Evolutionary conservation across 1,139 yeast genomes (phyloP).

Genomic region (Suhomyces bolitotheri): DNA sequence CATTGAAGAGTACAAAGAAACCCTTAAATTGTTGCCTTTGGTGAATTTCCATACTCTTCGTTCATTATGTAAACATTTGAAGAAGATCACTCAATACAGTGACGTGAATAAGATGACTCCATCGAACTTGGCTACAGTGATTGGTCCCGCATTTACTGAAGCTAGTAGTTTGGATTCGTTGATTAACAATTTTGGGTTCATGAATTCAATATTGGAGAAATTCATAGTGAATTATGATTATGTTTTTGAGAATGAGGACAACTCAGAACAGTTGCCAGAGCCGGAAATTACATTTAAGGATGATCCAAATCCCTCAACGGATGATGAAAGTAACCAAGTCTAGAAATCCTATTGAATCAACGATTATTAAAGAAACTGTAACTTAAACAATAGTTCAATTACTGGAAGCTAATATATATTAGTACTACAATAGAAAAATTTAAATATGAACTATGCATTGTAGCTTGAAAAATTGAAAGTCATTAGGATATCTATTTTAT

Average conservation of each 20-base stretch:
- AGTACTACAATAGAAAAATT: too few species aligned
- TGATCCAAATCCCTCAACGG: too few species aligned
- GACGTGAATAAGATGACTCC: slow-evolving; percentile 76
- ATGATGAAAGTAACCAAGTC: too few species aligned
- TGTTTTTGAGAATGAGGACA: slow-evolving; percentile 31
- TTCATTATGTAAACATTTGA: slow-evolving; percentile 68
- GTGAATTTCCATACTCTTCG: slow-evolving; percentile 69
- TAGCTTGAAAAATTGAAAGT: too few species aligned
- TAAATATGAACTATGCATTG: too few species aligned
- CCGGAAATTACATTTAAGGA: slow-evolving; percentile 8
- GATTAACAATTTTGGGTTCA: slow-evolving; percentile 54
- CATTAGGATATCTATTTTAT: too few species aligned
- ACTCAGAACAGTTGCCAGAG: slow-evolving; percentile 6
- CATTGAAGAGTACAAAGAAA: slow-evolving; percentile 41
- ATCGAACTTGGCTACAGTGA: slow-evolving; percentile 76
- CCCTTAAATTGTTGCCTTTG: slow-evolving; percentile 56
- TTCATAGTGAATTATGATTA: slow-evolving; percentile 43
- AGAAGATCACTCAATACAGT: slow-evolving; percentile 57
- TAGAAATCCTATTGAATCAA: too few species aligned
- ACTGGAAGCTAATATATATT: too few species aligned
- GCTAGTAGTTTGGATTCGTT: slow-evolving; percentile 54
- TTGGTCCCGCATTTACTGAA: slow-evolving; percentile 62
- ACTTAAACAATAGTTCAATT: too few species aligned
- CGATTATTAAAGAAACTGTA: too few species aligned
- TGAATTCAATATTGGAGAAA: slow-evolving; percentile 55